Percentiles rank a stretch among this genome's conserved stretches.
These are phyloP conservation scores for Kluyveromyces dobzhanskii DNA, from an alignment of 805 yeast genomes.

Conservation along the genomic window DNA sequence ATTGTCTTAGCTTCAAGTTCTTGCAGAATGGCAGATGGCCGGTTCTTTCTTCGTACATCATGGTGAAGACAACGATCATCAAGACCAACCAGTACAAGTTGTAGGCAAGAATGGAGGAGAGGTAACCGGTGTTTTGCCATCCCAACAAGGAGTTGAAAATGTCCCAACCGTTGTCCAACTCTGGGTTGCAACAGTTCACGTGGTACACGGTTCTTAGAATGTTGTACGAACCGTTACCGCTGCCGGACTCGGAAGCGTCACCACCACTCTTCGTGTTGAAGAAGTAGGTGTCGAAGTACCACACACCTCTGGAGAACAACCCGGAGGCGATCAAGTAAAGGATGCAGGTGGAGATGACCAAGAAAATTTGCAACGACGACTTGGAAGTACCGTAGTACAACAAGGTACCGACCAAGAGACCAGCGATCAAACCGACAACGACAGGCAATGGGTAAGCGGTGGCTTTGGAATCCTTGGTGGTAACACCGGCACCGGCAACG, in stretches of 20 bases:
- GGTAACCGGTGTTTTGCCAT: constrained; percentile 95
- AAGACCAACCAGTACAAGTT: constrained; percentile 79
- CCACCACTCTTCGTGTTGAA: constrained; percentile 74
- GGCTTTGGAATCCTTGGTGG: constrained; percentile 43
- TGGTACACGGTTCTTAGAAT: constrained; percentile 81
- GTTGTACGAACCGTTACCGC: constrained; percentile 93
- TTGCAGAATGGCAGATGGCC: constrained; percentile 74
- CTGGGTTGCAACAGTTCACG: constrained; percentile 96
- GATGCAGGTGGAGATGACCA: constrained; percentile 80
- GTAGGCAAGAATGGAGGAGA: constrained; percentile 85
- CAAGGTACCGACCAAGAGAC: constrained; percentile 58
- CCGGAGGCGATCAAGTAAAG: constrained; percentile 88
- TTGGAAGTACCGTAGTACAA: constrained; percentile 78
- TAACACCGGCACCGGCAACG: constrained; percentile 90
- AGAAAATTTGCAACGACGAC: constrained; percentile 77
- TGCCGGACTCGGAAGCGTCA: constrained; percentile 88
- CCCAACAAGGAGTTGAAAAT: constrained; percentile 89
- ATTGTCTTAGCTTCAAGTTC: constrained; percentile 36
- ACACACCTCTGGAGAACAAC: constrained; percentile 84
- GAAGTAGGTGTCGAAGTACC: constrained; percentile 72
- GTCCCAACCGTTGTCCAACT: constrained; percentile 91
- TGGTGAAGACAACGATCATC: constrained; percentile 44
- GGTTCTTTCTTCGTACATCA: constrained; percentile 75
- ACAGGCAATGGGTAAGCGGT: constrained; percentile 91
- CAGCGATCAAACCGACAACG: constrained; percentile 74